Evolutionary conservation across 176 grass and related monocot genomes (phyloP).

Genomic region (Tuctoria greenei): DNA sequence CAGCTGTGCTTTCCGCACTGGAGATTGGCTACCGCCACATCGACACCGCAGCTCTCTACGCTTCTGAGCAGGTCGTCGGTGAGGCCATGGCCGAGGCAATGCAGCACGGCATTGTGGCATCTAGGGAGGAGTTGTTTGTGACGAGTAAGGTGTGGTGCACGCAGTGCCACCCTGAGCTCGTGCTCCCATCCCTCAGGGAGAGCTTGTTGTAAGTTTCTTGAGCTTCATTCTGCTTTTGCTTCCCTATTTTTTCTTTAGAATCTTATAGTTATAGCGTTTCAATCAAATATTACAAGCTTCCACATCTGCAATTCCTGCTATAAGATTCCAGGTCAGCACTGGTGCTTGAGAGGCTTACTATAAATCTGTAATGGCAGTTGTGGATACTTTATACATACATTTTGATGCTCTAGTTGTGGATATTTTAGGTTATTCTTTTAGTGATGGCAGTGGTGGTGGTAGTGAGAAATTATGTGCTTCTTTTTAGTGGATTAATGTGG

Average conservation of each 20-base stretch:
- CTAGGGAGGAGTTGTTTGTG: slow-evolving; percentile 53
- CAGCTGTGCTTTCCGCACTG: slow-evolving; percentile 36
- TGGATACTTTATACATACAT: no score
- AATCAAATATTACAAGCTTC: background rate
- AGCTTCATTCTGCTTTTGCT: background rate
- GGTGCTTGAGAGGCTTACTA: no score
- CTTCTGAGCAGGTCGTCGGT: slow-evolving; percentile 43
- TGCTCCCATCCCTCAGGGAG: slow-evolving; percentile 54
- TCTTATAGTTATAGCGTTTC: background rate
- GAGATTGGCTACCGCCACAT: slow-evolving; percentile 67
- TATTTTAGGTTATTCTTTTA: no score
- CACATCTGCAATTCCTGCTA: background rate
- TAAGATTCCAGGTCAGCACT: no score
- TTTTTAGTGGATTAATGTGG: no score
- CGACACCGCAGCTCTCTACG: slow-evolving; percentile 51
- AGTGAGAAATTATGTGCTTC: no score
- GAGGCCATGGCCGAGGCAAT: slow-evolving; percentile 43
- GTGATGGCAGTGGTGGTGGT: no score
- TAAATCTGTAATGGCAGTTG: no score
- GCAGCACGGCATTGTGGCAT: slow-evolving; percentile 33
- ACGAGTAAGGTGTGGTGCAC: slow-evolving; percentile 76
- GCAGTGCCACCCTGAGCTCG: slow-evolving; percentile 57
- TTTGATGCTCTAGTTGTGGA: no score
- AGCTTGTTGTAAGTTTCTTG: slow-evolving; percentile 54
- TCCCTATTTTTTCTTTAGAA: background rate